These are phyloP conservation scores for Lecanosticta acicola DNA, from an alignment of 2,329 filamentous ascomycete species.

Conservation along the genomic window DNA sequence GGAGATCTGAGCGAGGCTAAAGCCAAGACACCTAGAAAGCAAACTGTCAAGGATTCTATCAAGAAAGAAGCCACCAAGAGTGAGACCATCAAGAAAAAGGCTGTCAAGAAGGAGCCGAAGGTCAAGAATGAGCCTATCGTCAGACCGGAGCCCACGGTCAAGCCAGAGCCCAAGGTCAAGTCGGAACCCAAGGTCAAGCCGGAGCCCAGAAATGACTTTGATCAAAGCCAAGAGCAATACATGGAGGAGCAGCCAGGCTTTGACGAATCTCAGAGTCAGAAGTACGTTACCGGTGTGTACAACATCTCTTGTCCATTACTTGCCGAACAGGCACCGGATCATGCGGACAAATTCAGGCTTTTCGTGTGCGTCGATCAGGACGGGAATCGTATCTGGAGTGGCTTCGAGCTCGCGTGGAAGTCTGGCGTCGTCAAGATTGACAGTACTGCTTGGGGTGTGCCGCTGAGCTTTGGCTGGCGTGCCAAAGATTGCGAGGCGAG, in stretches of 20 bases:
- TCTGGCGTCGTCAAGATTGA: constrained; percentile 41
- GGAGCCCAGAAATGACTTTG: constrained; percentile 7
- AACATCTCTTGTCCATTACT: constrained; percentile 30
- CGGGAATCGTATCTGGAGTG: constrained; percentile 42
- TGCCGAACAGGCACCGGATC: constrained; percentile 14
- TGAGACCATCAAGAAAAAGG: background rate
- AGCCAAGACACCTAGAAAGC: background rate
- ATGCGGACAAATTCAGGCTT: constrained; percentile 29
- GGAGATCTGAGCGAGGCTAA: too few relatives aligned
- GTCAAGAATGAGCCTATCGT: constrained; percentile 13
- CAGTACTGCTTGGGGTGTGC: constrained; percentile 18
- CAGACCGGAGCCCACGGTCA: constrained; percentile 2
- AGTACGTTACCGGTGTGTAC: constrained; percentile 44
- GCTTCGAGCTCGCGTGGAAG: constrained; percentile 42
- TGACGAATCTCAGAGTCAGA: constrained; percentile 10
- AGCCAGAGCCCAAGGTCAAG: constrained; percentile 3
- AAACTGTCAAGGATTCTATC: constrained; percentile 9
- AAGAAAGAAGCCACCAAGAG: constrained; percentile 6
- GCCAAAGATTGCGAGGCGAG: constrained; percentile 25
- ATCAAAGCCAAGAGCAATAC: constrained; percentile 2
- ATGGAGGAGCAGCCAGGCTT: constrained; percentile 16
- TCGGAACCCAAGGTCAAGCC: background rate
- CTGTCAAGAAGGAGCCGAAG: background rate
- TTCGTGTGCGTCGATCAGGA: constrained; percentile 36
- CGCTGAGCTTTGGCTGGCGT: constrained; percentile 29